These are phyloP conservation scores for Nymphaea thermarum DNA, from an alignment of 164 flowering plant genomes.

Conservation along the genomic window DNA sequence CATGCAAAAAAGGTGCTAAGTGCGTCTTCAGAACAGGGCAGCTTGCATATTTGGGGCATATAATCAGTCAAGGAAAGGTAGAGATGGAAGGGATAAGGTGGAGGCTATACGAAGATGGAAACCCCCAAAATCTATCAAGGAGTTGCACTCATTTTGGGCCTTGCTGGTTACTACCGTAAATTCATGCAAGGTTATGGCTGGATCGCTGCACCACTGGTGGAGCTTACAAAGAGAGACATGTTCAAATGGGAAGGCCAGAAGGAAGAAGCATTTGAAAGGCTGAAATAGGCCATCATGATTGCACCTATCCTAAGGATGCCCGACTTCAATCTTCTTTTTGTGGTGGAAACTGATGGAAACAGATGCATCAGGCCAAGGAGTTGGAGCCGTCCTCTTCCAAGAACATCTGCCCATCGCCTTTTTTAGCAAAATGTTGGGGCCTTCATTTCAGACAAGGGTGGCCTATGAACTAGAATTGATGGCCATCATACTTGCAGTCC, in stretches of 20 bases:
- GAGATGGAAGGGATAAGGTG: neutral
- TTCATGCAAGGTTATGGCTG: neutral
- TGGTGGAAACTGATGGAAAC: neutral
- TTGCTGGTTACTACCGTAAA: neutral
- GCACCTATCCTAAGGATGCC: neutral
- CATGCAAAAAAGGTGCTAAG: neutral
- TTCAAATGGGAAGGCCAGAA: neutral
- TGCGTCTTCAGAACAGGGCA: neutral
- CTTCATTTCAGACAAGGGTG: neutral
- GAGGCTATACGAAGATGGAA: neutral
- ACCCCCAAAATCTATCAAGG: neutral
- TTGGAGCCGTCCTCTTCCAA: neutral
- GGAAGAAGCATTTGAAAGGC: neutral
- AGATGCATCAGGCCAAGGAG: neutral
- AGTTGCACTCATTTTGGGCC: neutral
- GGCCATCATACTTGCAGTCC: neutral
- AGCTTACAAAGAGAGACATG: neutral
- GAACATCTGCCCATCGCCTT: neutral
- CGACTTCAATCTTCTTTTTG: neutral
- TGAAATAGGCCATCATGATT: neutral
- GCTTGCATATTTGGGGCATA: neutral
- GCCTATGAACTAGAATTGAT: neutral
- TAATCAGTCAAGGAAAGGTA: neutral
- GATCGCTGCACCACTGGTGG: neutral
- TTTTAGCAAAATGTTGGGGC: neutral